These are phyloP conservation scores for Hyphodiscus sp. DNA, from an alignment of 2,329 filamentous ascomycete genomes.

Conservation along the genomic window DNA sequence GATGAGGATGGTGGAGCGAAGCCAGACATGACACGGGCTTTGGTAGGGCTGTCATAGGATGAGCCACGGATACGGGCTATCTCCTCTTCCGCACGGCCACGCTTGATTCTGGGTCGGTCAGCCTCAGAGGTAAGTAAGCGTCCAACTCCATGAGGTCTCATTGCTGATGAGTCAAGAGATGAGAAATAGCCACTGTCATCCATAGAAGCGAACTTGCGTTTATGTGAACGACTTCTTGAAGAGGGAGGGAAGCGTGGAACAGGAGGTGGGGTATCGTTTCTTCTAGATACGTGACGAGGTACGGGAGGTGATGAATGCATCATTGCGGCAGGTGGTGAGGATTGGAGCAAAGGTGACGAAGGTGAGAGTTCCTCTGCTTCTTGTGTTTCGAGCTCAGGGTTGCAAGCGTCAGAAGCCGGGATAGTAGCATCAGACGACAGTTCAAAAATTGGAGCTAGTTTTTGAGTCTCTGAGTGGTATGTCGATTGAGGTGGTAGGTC, in stretches of 20 bases:
- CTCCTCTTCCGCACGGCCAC: slow-evolving; percentile 89
- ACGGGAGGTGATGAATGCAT: slow-evolving; percentile 92
- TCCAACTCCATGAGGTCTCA: slow-evolving; percentile 59
- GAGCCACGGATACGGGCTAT: slow-evolving; percentile 89
- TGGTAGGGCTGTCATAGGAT: slow-evolving; percentile 86
- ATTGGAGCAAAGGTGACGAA: slow-evolving; percentile 44
- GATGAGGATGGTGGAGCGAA: slow-evolving; percentile 55
- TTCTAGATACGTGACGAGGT: slow-evolving; percentile 46
- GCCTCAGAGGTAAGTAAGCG: slow-evolving; percentile 70
- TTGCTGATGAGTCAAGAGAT: slow-evolving; percentile 83
- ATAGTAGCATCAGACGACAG: slow-evolving; percentile 74
- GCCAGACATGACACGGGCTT: slow-evolving; percentile 42
- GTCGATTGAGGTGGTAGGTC: slow-evolving; percentile 19
- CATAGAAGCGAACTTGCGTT: slow-evolving; percentile 72
- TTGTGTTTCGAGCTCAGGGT: slow-evolving; percentile 43
- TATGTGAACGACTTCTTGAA: slow-evolving; percentile 59
- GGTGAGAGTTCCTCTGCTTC: slow-evolving; percentile 34
- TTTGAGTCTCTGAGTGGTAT: slow-evolving; percentile 17
- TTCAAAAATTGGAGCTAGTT: slow-evolving; percentile 35
- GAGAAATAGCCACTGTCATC: slow-evolving; percentile 97
- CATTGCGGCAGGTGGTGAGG: slow-evolving; percentile 62
- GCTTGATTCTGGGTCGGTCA: slow-evolving; percentile 74
- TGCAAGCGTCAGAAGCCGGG: slow-evolving; percentile 58
- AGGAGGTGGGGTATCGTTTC: slow-evolving; percentile 71
- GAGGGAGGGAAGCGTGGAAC: slow-evolving; percentile 53